Percentiles rank a stretch among this genome's conserved stretches.
Conservation (phyloP, 2,329 filamentous ascomycete genomes). For the Fusarium sacchari region DNA sequence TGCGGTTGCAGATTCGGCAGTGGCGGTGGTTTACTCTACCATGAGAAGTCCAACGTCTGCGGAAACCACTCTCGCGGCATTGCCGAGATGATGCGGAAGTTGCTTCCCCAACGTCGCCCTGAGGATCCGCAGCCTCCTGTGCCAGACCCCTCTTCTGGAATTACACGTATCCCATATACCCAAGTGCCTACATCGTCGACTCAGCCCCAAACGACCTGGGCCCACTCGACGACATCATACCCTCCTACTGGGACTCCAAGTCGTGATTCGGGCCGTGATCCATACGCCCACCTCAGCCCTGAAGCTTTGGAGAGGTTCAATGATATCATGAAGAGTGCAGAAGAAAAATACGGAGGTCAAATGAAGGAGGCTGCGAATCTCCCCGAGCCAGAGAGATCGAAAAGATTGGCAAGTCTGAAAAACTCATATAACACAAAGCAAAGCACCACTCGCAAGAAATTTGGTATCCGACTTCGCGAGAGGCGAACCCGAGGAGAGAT, state of each 20-base stretch:
- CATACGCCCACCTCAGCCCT: conserved; percentile 57
- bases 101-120: conserved; percentile 19
- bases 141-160: neutral
- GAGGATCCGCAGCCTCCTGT: neutral
- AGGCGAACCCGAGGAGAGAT: conserved; percentile 60
- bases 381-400: conserved; percentile 46
- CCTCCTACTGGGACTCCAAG: conserved; percentile 24
- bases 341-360: conserved; percentile 51
- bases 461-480: conserved; percentile 64
- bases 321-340: conserved; percentile 43
- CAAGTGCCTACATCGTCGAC: neutral
- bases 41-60: conserved; percentile 57
- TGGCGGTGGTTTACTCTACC: conserved; percentile 56
- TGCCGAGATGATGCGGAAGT: conserved; percentile 14
- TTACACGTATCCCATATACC: neutral
- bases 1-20: conserved; percentile 59
- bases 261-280: conserved; percentile 52
- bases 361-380: conserved; percentile 56
- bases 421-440: conserved; percentile 67
- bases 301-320: conserved; percentile 42
- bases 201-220: conserved; percentile 1
- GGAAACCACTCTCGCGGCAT: conserved; percentile 49
- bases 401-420: conserved; percentile 55
- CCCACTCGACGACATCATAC: neutral
- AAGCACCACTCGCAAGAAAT: conserved; percentile 66